Base-by-base conservation (phyloP, 2,329 filamentous ascomycete genomes). In the Zarea fungicola region DNA sequence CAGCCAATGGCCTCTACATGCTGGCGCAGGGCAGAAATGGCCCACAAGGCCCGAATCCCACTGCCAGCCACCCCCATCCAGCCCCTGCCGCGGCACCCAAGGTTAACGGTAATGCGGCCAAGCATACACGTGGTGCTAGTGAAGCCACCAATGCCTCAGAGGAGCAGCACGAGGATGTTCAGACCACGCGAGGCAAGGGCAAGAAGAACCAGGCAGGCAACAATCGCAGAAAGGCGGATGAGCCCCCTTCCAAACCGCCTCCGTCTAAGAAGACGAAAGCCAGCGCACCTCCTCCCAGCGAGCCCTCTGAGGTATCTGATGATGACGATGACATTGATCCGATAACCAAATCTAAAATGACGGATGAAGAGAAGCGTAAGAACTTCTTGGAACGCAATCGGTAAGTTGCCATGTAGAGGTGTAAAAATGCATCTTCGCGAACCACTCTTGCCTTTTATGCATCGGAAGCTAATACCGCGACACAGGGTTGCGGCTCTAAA, bases 301-400 rank as follows among this genome's bases (percentile, higher is more conserved):
- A 58, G 8, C 32, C 34, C 2, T 49, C 47, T 1, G 65, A 71
- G 8, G 71, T 66, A 9, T 76, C 81, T 5, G 76, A 81, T 4
- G 73, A 78, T 3, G 68, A 72, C 21, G 77, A 81, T 2, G 74
- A 81, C 5, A 75, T 80, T 6, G 77, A 75, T 25, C 73, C 80
- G 41, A 72, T 75, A 34, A 81, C 74, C 35, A 86, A 83, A 66
- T 63, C 67, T 0, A 96, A 96, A 74, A 95, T 96, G 89, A 96
- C 91, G 0, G 93, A 97, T 49, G 93, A 97, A 62, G 93, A 99
- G 73, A 99, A 99, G 75, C 81, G 93, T 35, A 96, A 95, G 72
- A 99, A 97, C 65, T 99, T 99, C 67, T 75, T 99, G 3, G 93
- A 99, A 64, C 80, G 93, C 23, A 99, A 99, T 67, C 84, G 92